These are phyloP conservation scores for Bonia amplexicaulis DNA, from an alignment of 176 grass and related monocot species.

Conservation along the genomic window DNA sequence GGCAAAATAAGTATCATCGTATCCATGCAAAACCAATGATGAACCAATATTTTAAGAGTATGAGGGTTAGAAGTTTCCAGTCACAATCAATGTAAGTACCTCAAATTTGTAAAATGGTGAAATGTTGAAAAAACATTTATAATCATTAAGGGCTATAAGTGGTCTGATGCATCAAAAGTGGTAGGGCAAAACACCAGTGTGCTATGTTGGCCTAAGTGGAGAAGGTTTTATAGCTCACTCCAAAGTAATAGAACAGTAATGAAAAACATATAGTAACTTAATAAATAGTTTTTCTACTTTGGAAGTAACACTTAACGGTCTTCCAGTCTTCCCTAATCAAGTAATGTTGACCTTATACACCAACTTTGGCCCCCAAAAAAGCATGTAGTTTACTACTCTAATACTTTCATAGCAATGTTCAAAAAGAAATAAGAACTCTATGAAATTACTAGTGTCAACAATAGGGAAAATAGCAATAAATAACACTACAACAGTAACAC, in stretches of 20 bases:
- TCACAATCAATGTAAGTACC: not conserved
- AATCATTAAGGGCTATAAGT: not conserved
- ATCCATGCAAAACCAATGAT: constrained; percentile 4
- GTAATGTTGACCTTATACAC: not conserved
- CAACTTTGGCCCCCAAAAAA: not conserved
- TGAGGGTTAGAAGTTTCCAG: not conserved
- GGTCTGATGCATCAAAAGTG: not conserved
- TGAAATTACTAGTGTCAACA: not conserved
- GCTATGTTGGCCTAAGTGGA: not conserved
- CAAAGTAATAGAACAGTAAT: not conserved
- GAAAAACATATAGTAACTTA: not conserved
- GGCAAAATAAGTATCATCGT: not conserved
- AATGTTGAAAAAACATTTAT: not conserved
- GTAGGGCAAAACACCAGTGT: not conserved
- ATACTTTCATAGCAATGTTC: no score
- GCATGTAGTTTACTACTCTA: not conserved
- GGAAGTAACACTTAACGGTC: not conserved
- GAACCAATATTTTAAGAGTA: not conserved
- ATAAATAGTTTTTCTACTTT: not conserved
- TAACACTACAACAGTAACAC: constrained; percentile 7
- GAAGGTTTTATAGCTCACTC: not conserved
- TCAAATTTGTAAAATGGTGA: not conserved
- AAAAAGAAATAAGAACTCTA: no score
- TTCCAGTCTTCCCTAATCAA: not conserved
- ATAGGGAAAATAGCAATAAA: not conserved